Conservation (phyloP, 2,329 filamentous ascomycete genomes). For the Aureobasidium sp. region DNA sequence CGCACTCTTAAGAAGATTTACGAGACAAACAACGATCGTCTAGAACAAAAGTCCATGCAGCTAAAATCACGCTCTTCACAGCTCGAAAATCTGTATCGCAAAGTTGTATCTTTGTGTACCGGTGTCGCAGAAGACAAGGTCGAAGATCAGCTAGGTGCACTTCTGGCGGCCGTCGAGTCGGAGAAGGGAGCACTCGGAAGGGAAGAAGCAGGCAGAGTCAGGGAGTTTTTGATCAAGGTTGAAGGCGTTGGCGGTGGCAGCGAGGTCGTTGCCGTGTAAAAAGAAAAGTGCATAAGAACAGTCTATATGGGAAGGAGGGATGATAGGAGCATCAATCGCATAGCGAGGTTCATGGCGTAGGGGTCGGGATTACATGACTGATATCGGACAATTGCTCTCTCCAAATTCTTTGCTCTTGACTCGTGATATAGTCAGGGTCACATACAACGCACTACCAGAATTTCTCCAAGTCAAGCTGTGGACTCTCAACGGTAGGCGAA, state of each 20-base stretch:
- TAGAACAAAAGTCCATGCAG: slow-evolving; percentile 60
- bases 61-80: slow-evolving; percentile 76
- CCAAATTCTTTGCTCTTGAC: neutral
- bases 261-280: neutral
- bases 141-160: slow-evolving; percentile 68
- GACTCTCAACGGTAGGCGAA: neutral
- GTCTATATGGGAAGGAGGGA: neutral
- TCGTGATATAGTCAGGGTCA: neutral
- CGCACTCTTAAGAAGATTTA: slow-evolving; percentile 65
- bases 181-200: slow-evolving; percentile 44
- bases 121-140: slow-evolving; percentile 70
- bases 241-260: slow-evolving; percentile 43
- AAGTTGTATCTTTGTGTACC: slow-evolving; percentile 81
- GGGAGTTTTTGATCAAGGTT: slow-evolving; percentile 72
- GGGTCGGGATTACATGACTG: neutral
- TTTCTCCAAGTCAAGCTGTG: neutral
- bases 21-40: slow-evolving; percentile 57
- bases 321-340: neutral
- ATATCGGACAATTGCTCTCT: neutral
- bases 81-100: slow-evolving; percentile 78
- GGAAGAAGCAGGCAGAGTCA: slow-evolving; percentile 54
- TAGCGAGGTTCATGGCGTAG: neutral
- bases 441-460: neutral
- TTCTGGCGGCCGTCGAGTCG: slow-evolving; percentile 84
- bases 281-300: neutral